Conservation (phyloP, 2,329 filamentous ascomycete genomes). For the Stagonosporopsis chrysanthemi region DNA sequence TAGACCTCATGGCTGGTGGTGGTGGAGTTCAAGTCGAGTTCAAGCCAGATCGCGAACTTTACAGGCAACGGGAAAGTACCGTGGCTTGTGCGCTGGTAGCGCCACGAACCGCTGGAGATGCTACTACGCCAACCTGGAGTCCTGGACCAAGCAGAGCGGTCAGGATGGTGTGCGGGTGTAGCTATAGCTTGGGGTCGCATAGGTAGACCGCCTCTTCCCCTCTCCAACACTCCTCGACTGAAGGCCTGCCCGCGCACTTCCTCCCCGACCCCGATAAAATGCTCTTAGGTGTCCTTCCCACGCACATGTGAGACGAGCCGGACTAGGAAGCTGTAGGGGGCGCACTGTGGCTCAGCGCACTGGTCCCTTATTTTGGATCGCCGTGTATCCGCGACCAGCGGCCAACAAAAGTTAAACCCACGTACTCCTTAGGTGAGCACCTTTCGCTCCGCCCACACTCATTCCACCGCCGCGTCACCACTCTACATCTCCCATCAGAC, state of each 20-base stretch:
- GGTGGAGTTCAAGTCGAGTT: conserved; percentile 22
- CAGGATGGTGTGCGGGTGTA: conserved; percentile 14
- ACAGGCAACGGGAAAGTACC: conserved; percentile 36
- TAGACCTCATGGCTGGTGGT: conserved; percentile 70
- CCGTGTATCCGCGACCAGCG: conserved; percentile 12
- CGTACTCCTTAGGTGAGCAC: conserved; percentile 14
- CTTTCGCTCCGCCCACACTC: conserved; percentile 22
- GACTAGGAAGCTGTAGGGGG: conserved; percentile 10
- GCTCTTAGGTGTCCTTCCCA: conserved; percentile 7
- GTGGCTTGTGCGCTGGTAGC: conserved; percentile 40
- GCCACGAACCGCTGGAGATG: conserved; percentile 30
- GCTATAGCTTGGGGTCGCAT: no score
- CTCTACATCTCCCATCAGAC: conserved; percentile 8
- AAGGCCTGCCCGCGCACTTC: neutral
- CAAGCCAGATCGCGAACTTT: conserved; percentile 29
- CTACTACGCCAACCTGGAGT: conserved; percentile 29
- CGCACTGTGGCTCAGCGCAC: conserved; percentile 15
- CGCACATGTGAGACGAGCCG: conserved; percentile 8
- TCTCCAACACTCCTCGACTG: neutral
- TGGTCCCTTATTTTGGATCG: conserved; percentile 10
- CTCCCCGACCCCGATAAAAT: neutral
- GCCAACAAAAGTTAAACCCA: no score
- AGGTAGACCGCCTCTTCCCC: conserved; percentile 7
- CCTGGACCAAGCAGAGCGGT: conserved; percentile 15
- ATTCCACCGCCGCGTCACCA: conserved; percentile 37